Percentiles rank a stretch among this genome's conserved stretches.
phyloP scores from a whole-genome alignment of 1,284 basidiomycete species.

The Marasmius sp. region DNA sequence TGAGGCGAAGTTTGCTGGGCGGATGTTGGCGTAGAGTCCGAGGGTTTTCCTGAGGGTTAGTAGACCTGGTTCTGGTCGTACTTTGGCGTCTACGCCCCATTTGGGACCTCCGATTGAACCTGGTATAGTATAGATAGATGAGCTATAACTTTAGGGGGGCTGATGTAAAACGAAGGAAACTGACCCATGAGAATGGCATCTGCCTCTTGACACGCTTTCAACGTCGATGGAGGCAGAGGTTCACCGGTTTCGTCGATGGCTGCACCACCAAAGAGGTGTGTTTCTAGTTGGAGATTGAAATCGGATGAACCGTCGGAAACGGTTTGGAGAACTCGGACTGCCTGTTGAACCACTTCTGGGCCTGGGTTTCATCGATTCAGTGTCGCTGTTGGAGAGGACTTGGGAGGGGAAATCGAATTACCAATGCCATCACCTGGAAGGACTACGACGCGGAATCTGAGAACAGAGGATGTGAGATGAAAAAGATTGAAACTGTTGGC shows the following conservation, averaged over 20 bases:
- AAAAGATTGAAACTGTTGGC: background rate
- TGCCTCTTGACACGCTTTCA: constrained; percentile 84
- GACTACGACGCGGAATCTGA: constrained; percentile 82
- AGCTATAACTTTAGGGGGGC: no score
- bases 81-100: constrained; percentile 90
- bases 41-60: constrained; percentile 91
- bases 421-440: constrained; percentile 98
- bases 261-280: constrained; percentile 87
- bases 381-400: constrained; percentile 8
- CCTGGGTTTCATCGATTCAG: constrained; percentile 47
- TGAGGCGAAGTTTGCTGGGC: constrained; percentile 93
- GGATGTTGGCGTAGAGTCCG: constrained; percentile 97
- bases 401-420: constrained; percentile 29
- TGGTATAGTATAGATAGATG: no score
- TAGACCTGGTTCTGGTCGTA: constrained; percentile 95
- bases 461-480: background rate
- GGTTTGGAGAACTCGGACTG: constrained; percentile 80
- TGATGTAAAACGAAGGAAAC: no score
- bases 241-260: constrained; percentile 89
- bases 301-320: constrained; percentile 64
- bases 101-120: constrained; percentile 98
- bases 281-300: constrained; percentile 74
- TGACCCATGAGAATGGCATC: constrained; percentile 92
- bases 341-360: constrained; percentile 92
- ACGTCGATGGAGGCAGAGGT: constrained; percentile 83